Percentiles rank a stretch among this genome's conserved stretches.
Evolutionary conservation across 2,329 filamentous ascomycete species (phyloP).

Genomic region (Aspergillus ibericus): DNA sequence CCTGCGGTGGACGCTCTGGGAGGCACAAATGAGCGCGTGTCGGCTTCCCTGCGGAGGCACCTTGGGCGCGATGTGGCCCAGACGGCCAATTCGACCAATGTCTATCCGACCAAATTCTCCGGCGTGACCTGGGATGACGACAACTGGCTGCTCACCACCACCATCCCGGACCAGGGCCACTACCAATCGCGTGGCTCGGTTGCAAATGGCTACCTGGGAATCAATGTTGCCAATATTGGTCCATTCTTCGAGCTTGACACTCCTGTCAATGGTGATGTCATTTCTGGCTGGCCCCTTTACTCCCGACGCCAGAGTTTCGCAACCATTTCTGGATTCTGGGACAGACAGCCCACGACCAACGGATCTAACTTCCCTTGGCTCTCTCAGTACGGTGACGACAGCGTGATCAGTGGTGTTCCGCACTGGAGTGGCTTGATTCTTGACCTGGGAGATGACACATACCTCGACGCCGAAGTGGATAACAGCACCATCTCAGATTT

Average conservation of each 20-base stretch:
- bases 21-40: constrained; percentile 18
- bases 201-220: constrained; percentile 65
- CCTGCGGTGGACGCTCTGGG: not conserved
- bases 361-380: constrained; percentile 68
- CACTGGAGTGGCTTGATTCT: constrained; percentile 65
- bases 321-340: constrained; percentile 67
- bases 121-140: constrained; percentile 60
- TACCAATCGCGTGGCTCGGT: constrained; percentile 62
- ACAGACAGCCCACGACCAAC: constrained; percentile 59
- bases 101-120: constrained; percentile 52
- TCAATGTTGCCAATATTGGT: constrained; percentile 62
- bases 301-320: constrained; percentile 64
- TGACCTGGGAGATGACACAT: constrained; percentile 53
- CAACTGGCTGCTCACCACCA: constrained; percentile 58
- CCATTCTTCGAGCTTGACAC: constrained; percentile 63
- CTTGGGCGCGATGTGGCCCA: constrained; percentile 10
- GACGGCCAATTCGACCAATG: constrained; percentile 18
- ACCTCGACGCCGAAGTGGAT: constrained; percentile 62
- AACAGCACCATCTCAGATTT: constrained; percentile 62
- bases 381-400: constrained; percentile 68
- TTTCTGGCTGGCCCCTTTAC: constrained; percentile 69
- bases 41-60: constrained; percentile 21
- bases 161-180: constrained; percentile 56
- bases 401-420: constrained; percentile 69
- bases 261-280: constrained; percentile 52